phyloP scores from a whole-genome alignment of 1,284 basidiomycete species.

The Heterobasidion occidentale region DNA sequence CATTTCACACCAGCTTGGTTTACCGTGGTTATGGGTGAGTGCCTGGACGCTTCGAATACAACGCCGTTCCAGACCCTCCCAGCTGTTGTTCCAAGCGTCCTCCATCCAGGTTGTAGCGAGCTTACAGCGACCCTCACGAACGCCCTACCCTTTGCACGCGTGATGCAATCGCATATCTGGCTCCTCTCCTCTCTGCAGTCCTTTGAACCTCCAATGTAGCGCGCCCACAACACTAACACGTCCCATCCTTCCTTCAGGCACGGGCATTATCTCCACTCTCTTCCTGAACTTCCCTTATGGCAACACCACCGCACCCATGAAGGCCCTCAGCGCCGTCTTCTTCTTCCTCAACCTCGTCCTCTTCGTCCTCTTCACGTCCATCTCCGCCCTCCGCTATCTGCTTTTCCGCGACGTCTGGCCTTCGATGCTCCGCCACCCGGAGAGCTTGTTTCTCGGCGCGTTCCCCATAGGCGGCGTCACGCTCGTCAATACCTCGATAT shows the following conservation, averaged over 20 bases:
- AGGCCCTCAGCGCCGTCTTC: conserved; percentile 35
- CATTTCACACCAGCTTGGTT: conserved; percentile 45
- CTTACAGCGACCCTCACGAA: no score
- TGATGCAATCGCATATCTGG: no score
- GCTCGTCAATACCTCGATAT: conserved; percentile 45
- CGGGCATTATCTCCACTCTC: conserved; percentile 45
- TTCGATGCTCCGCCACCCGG: conserved; percentile 51
- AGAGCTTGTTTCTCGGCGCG: conserved; percentile 62
- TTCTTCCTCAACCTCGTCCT: conserved; percentile 63
- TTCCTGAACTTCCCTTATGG: conserved; percentile 51
- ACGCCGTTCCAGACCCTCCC: no score
- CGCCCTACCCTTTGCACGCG: neutral
- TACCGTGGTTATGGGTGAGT: conserved; percentile 44
- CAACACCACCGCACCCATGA: conserved; percentile 28
- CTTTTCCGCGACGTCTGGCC: conserved; percentile 50
- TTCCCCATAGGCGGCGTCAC: conserved; percentile 70
- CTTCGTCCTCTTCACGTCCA: conserved; percentile 45
- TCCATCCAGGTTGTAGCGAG: no score
- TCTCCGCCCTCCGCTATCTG: conserved; percentile 44
- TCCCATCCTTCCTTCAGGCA: conserved; percentile 29
- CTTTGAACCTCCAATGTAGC: neutral
- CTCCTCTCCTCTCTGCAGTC: neutral
- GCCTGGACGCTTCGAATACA: neutral
- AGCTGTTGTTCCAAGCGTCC: no score
- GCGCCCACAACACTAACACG: neutral